Percentiles rank a stretch among this genome's conserved stretches.
These are phyloP conservation scores for Colletotrichum theobromicola DNA, from an alignment of 2,329 filamentous ascomycete genomes.

Conservation along the genomic window DNA sequence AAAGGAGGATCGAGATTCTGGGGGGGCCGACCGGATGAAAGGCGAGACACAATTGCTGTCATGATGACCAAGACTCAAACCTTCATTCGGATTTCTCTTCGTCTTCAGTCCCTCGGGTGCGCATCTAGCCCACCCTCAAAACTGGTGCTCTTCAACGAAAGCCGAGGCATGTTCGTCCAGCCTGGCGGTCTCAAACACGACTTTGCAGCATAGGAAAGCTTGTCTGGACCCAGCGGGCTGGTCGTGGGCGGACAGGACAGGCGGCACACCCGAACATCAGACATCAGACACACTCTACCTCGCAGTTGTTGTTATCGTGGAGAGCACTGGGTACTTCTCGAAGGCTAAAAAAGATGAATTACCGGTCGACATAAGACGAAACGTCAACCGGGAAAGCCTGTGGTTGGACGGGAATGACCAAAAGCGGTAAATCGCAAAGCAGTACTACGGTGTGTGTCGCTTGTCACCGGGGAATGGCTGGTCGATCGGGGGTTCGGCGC, in stretches of 20 bases:
- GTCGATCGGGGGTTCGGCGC: background rate
- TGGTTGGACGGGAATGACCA: background rate
- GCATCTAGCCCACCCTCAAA: background rate
- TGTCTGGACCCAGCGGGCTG: background rate
- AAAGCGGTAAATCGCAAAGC: background rate
- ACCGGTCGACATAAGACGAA: background rate
- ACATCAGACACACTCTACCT: background rate
- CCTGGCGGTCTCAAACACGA: background rate
- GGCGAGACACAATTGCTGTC: background rate
- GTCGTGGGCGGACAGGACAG: background rate
- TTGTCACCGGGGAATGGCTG: background rate
- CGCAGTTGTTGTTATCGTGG: too few relatives aligned
- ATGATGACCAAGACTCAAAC: background rate
- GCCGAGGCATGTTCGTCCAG: background rate
- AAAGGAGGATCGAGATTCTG: background rate
- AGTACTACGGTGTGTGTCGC: too few relatives aligned
- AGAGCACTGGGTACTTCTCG: too few relatives aligned
- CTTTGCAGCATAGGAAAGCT: background rate
- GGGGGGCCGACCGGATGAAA: background rate
- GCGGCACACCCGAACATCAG: background rate
- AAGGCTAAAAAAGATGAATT: background rate
- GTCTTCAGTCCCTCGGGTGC: background rate
- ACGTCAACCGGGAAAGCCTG: background rate
- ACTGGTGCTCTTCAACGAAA: background rate
- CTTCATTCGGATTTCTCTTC: background rate